These are phyloP conservation scores for Wickerhamiella domercqiae DNA, from an alignment of 805 yeast genomes.

Conservation along the genomic window DNA sequence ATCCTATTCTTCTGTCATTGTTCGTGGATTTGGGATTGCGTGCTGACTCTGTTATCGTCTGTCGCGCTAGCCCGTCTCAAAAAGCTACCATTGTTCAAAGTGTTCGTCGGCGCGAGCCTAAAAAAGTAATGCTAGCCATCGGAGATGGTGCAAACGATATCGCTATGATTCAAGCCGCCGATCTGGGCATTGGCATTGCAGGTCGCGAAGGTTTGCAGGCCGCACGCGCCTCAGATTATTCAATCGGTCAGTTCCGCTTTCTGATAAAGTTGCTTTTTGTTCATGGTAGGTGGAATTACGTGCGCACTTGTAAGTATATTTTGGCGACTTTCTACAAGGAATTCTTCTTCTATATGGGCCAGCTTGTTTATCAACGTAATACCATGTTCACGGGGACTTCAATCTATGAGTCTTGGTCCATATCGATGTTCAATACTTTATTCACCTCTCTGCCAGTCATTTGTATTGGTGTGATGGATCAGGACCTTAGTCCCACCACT, in stretches of 20 bases:
- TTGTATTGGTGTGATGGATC: slow-evolving; percentile 89
- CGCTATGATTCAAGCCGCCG: slow-evolving; percentile 98
- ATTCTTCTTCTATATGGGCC: slow-evolving; percentile 74
- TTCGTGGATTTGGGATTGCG: slow-evolving; percentile 75
- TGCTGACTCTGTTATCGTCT: slow-evolving; percentile 82
- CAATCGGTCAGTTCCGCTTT: slow-evolving; percentile 87
- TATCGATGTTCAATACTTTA: slow-evolving; percentile 91
- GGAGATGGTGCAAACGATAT: slow-evolving; percentile 99
- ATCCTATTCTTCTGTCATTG: slow-evolving; percentile 52
- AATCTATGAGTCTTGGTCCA: slow-evolving; percentile 86
- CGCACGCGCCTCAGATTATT: slow-evolving; percentile 84
- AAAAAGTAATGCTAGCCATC: slow-evolving; percentile 77
- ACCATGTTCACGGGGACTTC: slow-evolving; percentile 88
- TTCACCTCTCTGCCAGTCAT: slow-evolving; percentile 87
- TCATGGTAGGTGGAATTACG: slow-evolving; percentile 91
- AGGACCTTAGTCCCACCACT: slow-evolving; percentile 78
- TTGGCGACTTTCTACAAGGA: slow-evolving; percentile 92
- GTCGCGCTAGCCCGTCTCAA: slow-evolving; percentile 95
- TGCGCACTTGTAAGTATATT: slow-evolving; percentile 81
- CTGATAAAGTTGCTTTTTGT: slow-evolving; percentile 70
- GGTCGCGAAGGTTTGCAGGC: slow-evolving; percentile 97
- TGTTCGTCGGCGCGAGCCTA: slow-evolving; percentile 54
- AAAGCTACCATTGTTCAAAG: slow-evolving; percentile 77
- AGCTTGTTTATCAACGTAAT: slow-evolving; percentile 70
- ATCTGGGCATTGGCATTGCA: slow-evolving; percentile 92